Evolutionary conservation across 441 rosid genomes (phyloP).

Genomic region (Geranium incanum): DNA sequence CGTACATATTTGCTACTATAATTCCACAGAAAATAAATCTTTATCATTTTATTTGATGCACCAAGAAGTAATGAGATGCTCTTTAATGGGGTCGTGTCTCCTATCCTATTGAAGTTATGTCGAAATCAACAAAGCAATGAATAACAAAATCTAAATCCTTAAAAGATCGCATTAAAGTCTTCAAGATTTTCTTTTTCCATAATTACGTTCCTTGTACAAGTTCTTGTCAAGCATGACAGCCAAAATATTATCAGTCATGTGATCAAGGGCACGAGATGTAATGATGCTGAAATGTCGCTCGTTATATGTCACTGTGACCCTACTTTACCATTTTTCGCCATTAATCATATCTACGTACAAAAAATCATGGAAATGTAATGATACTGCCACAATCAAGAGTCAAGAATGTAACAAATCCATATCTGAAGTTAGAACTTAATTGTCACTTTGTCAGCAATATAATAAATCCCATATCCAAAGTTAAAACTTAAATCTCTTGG

Average conservation of each 20-base stretch:
- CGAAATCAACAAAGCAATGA: not conserved
- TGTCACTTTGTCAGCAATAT: not conserved
- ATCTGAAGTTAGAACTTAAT: not conserved
- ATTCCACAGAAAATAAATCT: not conserved
- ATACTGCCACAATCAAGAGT: not conserved
- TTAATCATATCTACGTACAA: not conserved
- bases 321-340: not conserved
- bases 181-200: not conserved
- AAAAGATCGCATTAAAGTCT: not conserved
- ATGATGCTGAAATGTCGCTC: not conserved
- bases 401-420: not conserved
- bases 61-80: not conserved
- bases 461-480: not conserved
- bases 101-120: not conserved
- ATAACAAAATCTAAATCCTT: not conserved
- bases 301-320: not conserved
- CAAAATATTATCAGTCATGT: not conserved
- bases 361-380: not conserved
- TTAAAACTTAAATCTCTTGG: not conserved
- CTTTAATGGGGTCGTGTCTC: not conserved
- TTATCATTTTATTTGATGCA: not conserved
- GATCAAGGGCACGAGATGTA: not conserved
- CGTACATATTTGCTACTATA: not conserved
- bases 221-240: not conserved
- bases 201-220: not conserved